A percentile compares a stretch with the other conserved stretches of the same genome.
Evolutionary conservation across 805 yeast species (phyloP).

Genomic region (Suhomyces faveliae): DNA sequence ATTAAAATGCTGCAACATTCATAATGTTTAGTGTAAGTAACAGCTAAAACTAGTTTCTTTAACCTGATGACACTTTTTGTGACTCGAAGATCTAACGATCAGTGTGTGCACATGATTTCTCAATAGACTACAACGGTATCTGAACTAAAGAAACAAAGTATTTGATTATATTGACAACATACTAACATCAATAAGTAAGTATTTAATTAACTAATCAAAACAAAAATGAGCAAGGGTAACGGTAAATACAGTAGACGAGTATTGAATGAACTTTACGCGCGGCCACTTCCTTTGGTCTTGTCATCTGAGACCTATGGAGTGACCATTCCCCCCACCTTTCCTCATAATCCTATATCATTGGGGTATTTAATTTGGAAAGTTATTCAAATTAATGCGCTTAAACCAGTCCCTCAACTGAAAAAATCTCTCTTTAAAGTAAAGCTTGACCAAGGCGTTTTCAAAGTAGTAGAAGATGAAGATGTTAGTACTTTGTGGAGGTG

Average conservation of each 20-base stretch:
- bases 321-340: slow-evolving; percentile 52
- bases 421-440: slow-evolving; percentile 21
- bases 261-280: slow-evolving; percentile 32
- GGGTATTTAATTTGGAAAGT: slow-evolving; percentile 41
- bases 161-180: not conserved
- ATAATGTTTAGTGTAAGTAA: not conserved
- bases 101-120: slow-evolving; percentile 73
- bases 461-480: slow-evolving; percentile 41
- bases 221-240: slow-evolving; percentile 22
- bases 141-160: slow-evolving; percentile 39
- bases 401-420: slow-evolving; percentile 25
- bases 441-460: slow-evolving; percentile 32
- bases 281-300: slow-evolving; percentile 58
- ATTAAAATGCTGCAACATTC: not conserved
- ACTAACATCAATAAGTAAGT: not conserved
- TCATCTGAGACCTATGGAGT: slow-evolving; percentile 33
- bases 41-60: not conserved
- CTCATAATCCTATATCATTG: slow-evolving; percentile 72
- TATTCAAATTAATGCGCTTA: slow-evolving; percentile 6
- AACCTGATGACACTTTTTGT: slow-evolving; percentile 21
- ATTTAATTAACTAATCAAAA: not conserved
- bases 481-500: slow-evolving; percentile 68
- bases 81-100: slow-evolving; percentile 34
- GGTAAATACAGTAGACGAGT: slow-evolving; percentile 27
- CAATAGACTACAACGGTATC: slow-evolving; percentile 98